These are phyloP conservation scores for Circinella umbellata DNA, from an alignment of 371 early-diverging fungal genomes.

Conservation along the genomic window DNA sequence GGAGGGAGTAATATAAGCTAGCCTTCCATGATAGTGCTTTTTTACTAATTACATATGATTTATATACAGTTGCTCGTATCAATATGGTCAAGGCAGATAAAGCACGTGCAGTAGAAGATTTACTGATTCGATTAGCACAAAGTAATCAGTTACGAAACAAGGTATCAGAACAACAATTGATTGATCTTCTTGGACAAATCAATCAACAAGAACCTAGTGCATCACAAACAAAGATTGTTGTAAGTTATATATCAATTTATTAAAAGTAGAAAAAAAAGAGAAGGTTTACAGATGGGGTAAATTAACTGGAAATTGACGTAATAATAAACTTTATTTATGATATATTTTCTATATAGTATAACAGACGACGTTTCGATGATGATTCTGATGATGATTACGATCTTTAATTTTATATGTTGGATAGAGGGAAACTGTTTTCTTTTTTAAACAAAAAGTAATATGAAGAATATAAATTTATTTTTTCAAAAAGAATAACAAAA, in stretches of 20 bases:
- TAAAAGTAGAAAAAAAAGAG: neutral
- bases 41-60: neutral
- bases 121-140: slow-evolving; percentile 89
- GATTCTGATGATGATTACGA: slow-evolving; percentile 76
- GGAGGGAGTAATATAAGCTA: too few species aligned
- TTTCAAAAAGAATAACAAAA: neutral
- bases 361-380: slow-evolving; percentile 64
- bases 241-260: slow-evolving; percentile 21
- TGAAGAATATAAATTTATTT: neutral
- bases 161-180: slow-evolving; percentile 84
- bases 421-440: neutral
- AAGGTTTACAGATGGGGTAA: too few species aligned
- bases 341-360: slow-evolving; percentile 43
- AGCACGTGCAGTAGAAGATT: slow-evolving; percentile 89
- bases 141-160: slow-evolving; percentile 81
- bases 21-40: too few species aligned
- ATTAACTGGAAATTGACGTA: too few species aligned
- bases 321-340: too few species aligned
- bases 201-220: slow-evolving; percentile 68
- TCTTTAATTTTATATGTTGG: slow-evolving; percentile 38
- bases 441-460: neutral
- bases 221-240: slow-evolving; percentile 80
- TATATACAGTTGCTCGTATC: slow-evolving; percentile 77
- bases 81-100: slow-evolving; percentile 90
- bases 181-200: slow-evolving; percentile 85